These are phyloP conservation scores for Lentinula boryana DNA, from an alignment of 768 basidiomycete species.

Conservation along the genomic window DNA sequence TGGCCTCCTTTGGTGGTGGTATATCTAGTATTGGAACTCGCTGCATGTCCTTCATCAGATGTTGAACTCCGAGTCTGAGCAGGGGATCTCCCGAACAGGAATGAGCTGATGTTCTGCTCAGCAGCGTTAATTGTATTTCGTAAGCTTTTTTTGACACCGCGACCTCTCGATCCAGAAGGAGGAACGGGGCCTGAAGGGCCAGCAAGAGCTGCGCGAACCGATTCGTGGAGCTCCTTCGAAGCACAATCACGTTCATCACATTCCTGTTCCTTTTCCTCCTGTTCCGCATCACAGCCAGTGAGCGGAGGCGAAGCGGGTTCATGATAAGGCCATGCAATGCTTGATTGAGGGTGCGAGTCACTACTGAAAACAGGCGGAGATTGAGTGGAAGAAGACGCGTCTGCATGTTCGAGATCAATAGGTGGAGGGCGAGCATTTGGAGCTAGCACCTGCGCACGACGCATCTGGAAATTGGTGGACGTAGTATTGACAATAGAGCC, in stretches of 20 bases:
- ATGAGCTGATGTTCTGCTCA: constrained; percentile 61
- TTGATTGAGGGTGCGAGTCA: background rate
- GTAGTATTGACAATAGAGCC: background rate
- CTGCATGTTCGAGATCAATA: background rate
- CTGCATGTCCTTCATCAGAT: background rate
- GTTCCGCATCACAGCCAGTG: constrained; percentile 9
- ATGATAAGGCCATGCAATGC: constrained; percentile 36
- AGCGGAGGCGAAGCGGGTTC: constrained; percentile 31
- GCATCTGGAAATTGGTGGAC: background rate
- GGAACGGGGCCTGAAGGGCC: background rate
- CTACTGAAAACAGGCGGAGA: background rate
- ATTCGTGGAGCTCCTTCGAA: constrained; percentile 35
- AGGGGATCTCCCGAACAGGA: constrained; percentile 55
- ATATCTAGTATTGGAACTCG: background rate
- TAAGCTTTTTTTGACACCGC: constrained; percentile 59
- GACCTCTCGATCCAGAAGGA: constrained; percentile 36
- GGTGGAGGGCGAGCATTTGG: constrained; percentile 4
- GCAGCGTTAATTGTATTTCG: constrained; percentile 66
- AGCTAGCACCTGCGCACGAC: constrained; percentile 1
- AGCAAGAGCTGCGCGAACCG: constrained; percentile 22
- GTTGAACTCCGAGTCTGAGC: constrained; percentile 8
- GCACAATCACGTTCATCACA: background rate
- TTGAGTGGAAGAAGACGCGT: background rate
- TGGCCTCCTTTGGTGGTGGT: background rate
- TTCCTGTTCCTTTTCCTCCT: constrained; percentile 9